Conservation (phyloP, 2,329 filamentous ascomycete genomes). For the Juglanconis oblonga region DNA sequence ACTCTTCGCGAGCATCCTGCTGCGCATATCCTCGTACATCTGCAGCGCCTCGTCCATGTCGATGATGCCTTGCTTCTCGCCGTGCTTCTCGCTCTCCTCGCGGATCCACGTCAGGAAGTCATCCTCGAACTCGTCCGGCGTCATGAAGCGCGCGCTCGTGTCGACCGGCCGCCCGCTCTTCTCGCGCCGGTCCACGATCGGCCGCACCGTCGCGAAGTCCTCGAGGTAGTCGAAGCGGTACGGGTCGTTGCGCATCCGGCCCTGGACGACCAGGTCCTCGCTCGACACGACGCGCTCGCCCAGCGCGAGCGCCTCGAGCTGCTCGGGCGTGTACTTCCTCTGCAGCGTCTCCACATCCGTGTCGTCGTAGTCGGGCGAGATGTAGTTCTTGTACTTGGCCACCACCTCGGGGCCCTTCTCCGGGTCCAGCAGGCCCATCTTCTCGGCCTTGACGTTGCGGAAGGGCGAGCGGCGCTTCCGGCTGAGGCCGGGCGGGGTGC, state of each 20-base stretch:
- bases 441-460: slow-evolving; percentile 48
- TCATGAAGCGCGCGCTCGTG: slow-evolving; percentile 59
- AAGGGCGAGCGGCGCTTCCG: slow-evolving; percentile 46
- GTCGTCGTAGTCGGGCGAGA: slow-evolving; percentile 63
- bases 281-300: slow-evolving; percentile 75
- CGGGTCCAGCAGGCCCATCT: slow-evolving; percentile 44
- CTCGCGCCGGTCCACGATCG: slow-evolving; percentile 70
- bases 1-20: slow-evolving; percentile 30
- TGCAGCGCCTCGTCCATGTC: slow-evolving; percentile 43
- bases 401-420: slow-evolving; percentile 35
- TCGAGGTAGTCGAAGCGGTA: slow-evolving; percentile 76
- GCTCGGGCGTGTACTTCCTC: slow-evolving; percentile 72
- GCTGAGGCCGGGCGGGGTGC: slow-evolving; percentile 43
- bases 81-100: slow-evolving; percentile 35
- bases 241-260: slow-evolving; percentile 67
- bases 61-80: slow-evolving; percentile 10
- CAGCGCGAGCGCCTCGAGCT: slow-evolving; percentile 77
- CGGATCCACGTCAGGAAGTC: slow-evolving; percentile 52
- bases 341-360: slow-evolving; percentile 62
- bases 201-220: slow-evolving; percentile 75
- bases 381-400: slow-evolving; percentile 41
- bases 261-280: slow-evolving; percentile 72
- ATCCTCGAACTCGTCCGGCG: slow-evolving; percentile 57
- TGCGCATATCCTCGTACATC: slow-evolving; percentile 44
- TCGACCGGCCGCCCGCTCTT: slow-evolving; percentile 48